Conservation (phyloP, 805 yeast genomes). For the Wickerhamiella azymoides region DNA sequence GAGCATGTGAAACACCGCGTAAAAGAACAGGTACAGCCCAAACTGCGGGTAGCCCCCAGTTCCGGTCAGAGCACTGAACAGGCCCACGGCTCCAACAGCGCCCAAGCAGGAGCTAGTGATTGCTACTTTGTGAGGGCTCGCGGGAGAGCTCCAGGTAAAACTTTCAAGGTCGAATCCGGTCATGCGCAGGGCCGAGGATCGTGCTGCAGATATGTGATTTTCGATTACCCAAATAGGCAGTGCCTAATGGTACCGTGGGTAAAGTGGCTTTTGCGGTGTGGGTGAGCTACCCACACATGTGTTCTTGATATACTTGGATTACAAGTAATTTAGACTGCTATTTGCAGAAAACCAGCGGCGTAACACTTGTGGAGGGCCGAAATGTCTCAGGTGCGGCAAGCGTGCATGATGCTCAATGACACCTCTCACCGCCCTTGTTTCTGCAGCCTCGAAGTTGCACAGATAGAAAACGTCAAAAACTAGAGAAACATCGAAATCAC, state of each 20-base stretch:
- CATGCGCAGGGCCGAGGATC: neutral
- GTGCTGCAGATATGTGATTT: neutral
- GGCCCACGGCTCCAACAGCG: neutral
- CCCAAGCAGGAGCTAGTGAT: neutral
- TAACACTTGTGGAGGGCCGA: too few relatives aligned
- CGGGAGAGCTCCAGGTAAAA: constrained; percentile 7
- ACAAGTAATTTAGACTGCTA: too few relatives aligned
- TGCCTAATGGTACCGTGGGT: neutral
- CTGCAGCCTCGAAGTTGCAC: neutral
- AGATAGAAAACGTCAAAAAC: neutral
- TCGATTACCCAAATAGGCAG: neutral
- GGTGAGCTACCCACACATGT: neutral
- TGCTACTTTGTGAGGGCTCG: neutral
- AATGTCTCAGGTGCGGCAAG: too few relatives aligned
- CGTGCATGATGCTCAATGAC: too few relatives aligned
- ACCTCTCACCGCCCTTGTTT: too few relatives aligned
- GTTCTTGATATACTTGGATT: too few relatives aligned
- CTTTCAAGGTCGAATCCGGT: neutral
- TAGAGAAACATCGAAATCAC: too few relatives aligned
- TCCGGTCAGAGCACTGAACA: neutral
- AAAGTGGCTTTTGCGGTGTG: neutral
- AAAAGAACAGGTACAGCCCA: constrained; percentile 37
- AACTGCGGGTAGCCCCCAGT: constrained; percentile 18
- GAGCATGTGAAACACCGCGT: constrained; percentile 59
- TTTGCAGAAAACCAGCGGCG: too few relatives aligned